phyloP scores from a whole-genome alignment of 345 rosid species.

The Isatis tinctoria region DNA sequence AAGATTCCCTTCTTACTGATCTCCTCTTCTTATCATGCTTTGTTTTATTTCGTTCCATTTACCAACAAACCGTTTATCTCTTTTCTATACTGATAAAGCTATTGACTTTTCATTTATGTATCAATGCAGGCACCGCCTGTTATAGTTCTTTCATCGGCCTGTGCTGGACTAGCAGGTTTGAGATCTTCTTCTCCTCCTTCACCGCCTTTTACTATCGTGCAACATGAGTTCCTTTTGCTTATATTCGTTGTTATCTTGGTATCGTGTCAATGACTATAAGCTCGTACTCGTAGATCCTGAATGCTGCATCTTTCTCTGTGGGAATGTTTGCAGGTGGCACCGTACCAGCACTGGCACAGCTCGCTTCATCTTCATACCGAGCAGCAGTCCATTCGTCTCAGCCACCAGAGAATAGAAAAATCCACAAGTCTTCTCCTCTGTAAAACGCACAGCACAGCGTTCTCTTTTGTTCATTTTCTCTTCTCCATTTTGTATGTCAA shows the following conservation, averaged over 20 bases:
- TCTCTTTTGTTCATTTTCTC: not conserved
- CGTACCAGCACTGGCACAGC: conserved; percentile 75
- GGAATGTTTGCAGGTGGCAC: conserved; percentile 64
- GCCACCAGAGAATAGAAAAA: conserved; percentile 46
- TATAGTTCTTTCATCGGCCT: conserved; percentile 85
- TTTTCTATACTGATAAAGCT: not conserved
- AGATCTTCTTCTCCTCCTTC: not conserved
- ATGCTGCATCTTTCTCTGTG: not conserved
- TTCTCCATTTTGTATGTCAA: conserved; percentile 6
- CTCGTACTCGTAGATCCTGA: not conserved
- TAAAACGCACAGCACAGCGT: conserved; percentile 23
- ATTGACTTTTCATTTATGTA: not conserved
- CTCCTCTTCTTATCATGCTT: not conserved
- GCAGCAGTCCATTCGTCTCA: conserved; percentile 58
- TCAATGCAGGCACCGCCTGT: conserved; percentile 87
- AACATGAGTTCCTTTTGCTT: not conserved
- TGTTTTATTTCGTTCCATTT: not conserved
- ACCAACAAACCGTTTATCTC: not conserved
- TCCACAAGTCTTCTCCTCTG: conserved; percentile 56
- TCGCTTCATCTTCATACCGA: conserved; percentile 73
- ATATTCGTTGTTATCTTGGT: not conserved
- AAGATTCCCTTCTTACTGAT: not conserved
- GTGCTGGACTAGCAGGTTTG: conserved; percentile 86
- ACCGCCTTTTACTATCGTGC: not conserved
- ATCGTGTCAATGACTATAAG: not conserved